A percentile compares a stretch with the other conserved stretches of the same genome.
Conservation (phyloP, 176 grass and related monocot species). For the Bothriochloa decipiens region DNA sequence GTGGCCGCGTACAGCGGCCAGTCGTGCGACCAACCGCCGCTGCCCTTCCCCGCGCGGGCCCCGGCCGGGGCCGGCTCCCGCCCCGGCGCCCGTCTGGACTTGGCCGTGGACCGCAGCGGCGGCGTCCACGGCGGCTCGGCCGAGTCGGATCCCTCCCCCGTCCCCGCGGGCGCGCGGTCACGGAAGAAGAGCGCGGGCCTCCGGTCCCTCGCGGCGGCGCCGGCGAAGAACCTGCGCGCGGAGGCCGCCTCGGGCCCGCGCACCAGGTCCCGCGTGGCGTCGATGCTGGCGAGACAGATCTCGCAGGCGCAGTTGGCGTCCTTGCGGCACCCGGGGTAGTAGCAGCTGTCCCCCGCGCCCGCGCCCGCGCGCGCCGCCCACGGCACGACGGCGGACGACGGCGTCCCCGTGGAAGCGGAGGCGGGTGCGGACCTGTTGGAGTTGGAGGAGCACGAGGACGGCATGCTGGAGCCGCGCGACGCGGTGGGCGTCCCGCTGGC, state of each 20-base stretch:
- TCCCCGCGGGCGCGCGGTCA: neutral
- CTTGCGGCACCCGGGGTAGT: constrained; percentile 82
- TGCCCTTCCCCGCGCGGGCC: neutral
- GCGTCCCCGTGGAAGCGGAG: neutral
- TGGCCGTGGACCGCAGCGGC: constrained; percentile 57
- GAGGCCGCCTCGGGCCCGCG: constrained; percentile 45
- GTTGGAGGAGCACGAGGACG: constrained; percentile 56
- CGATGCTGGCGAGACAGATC: constrained; percentile 87
- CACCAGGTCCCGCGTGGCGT: constrained; percentile 86
- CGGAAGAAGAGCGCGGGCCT: constrained; percentile 31
- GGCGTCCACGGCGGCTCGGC: constrained; percentile 49
- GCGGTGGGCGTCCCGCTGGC: constrained; percentile 33
- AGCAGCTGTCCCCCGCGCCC: constrained; percentile 43
- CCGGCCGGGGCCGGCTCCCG: neutral
- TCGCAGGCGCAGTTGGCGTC: constrained; percentile 88
- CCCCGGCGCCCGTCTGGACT: constrained; percentile 34
- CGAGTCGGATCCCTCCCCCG: constrained; percentile 12
- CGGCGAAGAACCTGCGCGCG: constrained; percentile 49
- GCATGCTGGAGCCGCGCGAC: constrained; percentile 35
- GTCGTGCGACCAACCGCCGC: neutral
- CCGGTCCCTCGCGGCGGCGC: constrained; percentile 13
- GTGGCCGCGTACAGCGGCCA: constrained; percentile 47
- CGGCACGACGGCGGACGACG: constrained; percentile 32
- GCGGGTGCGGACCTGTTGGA: constrained; percentile 5
- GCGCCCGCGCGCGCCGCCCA: neutral